Percentiles rank a stretch among this genome's conserved stretches.
Conservation (phyloP, 164 flowering plant genomes). For the Aristolochia fimbriata region DNA sequence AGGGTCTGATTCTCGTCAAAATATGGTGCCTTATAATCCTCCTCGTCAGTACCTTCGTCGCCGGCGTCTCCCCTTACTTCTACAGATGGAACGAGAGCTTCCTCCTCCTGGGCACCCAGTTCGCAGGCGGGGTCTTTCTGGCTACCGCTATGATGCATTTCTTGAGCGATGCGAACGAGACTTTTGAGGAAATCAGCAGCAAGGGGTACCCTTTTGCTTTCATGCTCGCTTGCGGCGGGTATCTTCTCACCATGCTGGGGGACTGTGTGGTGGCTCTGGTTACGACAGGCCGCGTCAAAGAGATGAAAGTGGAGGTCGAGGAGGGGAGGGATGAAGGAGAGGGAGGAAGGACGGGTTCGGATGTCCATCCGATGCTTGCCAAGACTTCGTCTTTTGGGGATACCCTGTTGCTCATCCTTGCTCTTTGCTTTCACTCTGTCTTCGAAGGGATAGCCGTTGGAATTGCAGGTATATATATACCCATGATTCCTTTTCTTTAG, state of each 20-base stretch:
- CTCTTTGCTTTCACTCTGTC: conserved; percentile 73
- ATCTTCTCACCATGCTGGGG: conserved; percentile 67
- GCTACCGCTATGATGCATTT: conserved; percentile 81
- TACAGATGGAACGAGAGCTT: conserved; percentile 70
- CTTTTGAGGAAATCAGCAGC: conserved; percentile 37
- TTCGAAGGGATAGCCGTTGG: conserved; percentile 90
- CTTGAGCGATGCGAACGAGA: conserved; percentile 51
- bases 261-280: conserved; percentile 37
- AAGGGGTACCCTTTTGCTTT: conserved; percentile 59
- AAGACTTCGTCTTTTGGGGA: conserved; percentile 50
- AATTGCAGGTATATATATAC: conserved; percentile 40
- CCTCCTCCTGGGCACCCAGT: conserved; percentile 70
- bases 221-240: conserved; percentile 71
- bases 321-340: conserved; percentile 9
- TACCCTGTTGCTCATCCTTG: conserved; percentile 58
- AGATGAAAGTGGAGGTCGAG: conserved; percentile 26
- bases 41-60: conserved; percentile 52
- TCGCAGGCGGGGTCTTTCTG: conserved; percentile 79
- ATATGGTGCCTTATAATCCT: conserved; percentile 63
- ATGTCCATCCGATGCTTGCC: conserved; percentile 23
- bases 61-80: conserved; percentile 76
- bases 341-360: conserved; percentile 2
- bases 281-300: conserved; percentile 7
- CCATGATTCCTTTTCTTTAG: no score
- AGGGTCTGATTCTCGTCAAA: conserved; percentile 46